Percentiles rank a stretch among this genome's conserved stretches.
Conservation (phyloP, 2,329 filamentous ascomycete species). For the Daldinia eschscholtzii region DNA sequence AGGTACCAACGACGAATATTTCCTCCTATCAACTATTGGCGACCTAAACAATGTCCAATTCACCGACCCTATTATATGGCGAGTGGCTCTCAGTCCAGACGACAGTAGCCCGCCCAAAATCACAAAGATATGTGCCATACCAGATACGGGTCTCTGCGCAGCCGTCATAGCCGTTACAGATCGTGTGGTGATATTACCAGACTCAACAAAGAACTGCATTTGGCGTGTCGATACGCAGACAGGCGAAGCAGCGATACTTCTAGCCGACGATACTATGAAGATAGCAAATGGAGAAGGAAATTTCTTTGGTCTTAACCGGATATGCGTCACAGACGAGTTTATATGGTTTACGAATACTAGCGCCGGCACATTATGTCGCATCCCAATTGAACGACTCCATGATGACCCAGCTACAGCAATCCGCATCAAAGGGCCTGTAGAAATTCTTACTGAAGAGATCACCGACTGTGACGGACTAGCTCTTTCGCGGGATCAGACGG, state of each 20-base stretch:
- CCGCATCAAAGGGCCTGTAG: constrained; percentile 43
- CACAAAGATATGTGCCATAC: constrained; percentile 43
- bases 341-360: constrained; percentile 52
- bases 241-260: constrained; percentile 41
- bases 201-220: constrained; percentile 46
- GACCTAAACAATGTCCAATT: constrained; percentile 51
- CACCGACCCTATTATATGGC: constrained; percentile 48
- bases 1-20: constrained; percentile 48
- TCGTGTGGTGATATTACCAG: constrained; percentile 48
- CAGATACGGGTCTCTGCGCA: constrained; percentile 43
- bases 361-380: constrained; percentile 46
- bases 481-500: constrained; percentile 42
- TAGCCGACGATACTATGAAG: constrained; percentile 48
- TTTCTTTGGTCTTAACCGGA: constrained; percentile 50
- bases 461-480: constrained; percentile 50
- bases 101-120: constrained; percentile 46
- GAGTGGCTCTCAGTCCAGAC: constrained; percentile 48
- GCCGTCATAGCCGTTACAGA: constrained; percentile 46
- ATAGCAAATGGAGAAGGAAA: constrained; percentile 37
- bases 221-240: constrained; percentile 49
- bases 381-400: constrained; percentile 45
- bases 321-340: constrained; percentile 45
- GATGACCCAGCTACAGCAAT: constrained; percentile 42
- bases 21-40: constrained; percentile 46
- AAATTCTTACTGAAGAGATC: constrained; percentile 46